Evolutionary conservation across 2,329 filamentous ascomycete species (phyloP).

Genomic region (Trichophaea hybrida): DNA sequence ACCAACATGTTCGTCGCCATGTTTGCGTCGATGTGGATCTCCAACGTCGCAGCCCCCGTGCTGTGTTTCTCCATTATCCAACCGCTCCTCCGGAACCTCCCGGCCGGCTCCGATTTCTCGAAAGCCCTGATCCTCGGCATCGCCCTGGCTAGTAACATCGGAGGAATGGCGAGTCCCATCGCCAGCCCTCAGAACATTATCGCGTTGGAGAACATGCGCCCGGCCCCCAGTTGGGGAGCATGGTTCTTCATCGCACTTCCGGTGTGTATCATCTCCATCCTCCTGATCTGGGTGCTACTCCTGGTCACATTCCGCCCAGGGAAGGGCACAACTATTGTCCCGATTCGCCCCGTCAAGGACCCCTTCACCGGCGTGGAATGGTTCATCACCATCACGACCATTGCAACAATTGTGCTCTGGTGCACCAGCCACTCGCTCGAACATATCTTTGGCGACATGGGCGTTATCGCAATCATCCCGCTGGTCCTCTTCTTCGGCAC

Average conservation of each 20-base stretch:
- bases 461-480: slow-evolving; percentile 90
- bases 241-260: slow-evolving; percentile 97
- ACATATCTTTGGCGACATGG: slow-evolving; percentile 86
- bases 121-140: slow-evolving; percentile 93
- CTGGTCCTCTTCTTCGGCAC: slow-evolving; percentile 93
- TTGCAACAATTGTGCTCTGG: slow-evolving; percentile 80
- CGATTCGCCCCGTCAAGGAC: slow-evolving; percentile 81
- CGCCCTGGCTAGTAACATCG: slow-evolving; percentile 86
- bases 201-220: slow-evolving; percentile 87
- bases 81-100: slow-evolving; percentile 86
- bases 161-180: slow-evolving; percentile 90
- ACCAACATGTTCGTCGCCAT: slow-evolving; percentile 98
- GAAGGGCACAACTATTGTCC: slow-evolving; percentile 73
- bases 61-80: slow-evolving; percentile 97
- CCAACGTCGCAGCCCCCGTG: slow-evolving; percentile 92
- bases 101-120: slow-evolving; percentile 79
- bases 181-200: slow-evolving; percentile 97
- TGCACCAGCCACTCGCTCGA: slow-evolving; percentile 85
- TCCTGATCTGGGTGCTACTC: slow-evolving; percentile 78
- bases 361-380: slow-evolving; percentile 77
- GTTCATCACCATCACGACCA: slow-evolving; percentile 74
- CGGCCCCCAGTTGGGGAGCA: slow-evolving; percentile 76
- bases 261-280: slow-evolving; percentile 74
- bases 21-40: slow-evolving; percentile 97
- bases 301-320: slow-evolving; percentile 75